A percentile compares a stretch with the other conserved stretches of the same genome.
phyloP scores from a whole-genome alignment of 768 basidiomycete species.

The Termitomyces sp. region DNA sequence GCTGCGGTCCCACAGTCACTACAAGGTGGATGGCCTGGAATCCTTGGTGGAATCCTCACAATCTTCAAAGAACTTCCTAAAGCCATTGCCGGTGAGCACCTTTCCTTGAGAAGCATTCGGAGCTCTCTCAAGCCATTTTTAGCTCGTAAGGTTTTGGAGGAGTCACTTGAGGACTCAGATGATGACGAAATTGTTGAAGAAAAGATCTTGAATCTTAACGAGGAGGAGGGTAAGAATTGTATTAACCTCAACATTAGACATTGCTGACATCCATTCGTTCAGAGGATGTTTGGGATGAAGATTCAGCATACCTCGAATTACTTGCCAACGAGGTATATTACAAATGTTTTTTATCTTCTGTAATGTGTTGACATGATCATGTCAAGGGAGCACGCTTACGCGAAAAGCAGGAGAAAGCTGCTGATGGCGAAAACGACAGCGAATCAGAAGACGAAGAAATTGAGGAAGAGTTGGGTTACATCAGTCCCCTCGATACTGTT shows the following conservation, averaged over 20 bases:
- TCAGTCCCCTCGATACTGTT: slow-evolving; percentile 78
- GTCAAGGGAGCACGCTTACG: slow-evolving; percentile 74
- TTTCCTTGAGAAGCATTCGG: background rate
- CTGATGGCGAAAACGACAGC: slow-evolving; percentile 45
- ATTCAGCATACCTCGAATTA: slow-evolving; percentile 85
- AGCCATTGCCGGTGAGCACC: slow-evolving; percentile 62
- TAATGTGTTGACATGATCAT: background rate
- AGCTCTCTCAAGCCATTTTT: background rate
- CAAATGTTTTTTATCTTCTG: background rate
- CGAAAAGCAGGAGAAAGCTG: slow-evolving; percentile 51
- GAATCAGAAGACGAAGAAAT: slow-evolving; percentile 58
- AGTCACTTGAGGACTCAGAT: slow-evolving; percentile 35
- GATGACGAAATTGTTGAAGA: slow-evolving; percentile 51
- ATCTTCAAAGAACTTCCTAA: slow-evolving; percentile 78
- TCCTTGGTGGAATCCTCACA: slow-evolving; percentile 65
- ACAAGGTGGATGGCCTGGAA: slow-evolving; percentile 71
- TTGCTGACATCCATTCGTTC: slow-evolving; percentile 4
- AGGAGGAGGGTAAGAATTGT: slow-evolving; percentile 53
- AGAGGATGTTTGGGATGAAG: slow-evolving; percentile 91
- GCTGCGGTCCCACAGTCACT: slow-evolving; percentile 52
- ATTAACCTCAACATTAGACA: background rate
- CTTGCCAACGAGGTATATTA: slow-evolving; percentile 71
- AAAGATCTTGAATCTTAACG: slow-evolving; percentile 56
- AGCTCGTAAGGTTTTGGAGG: slow-evolving; percentile 66
- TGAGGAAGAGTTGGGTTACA: slow-evolving; percentile 81